Evolutionary conservation across 331 rosid genomes (phyloP).

Genomic region (Cydonia oblonga): DNA sequence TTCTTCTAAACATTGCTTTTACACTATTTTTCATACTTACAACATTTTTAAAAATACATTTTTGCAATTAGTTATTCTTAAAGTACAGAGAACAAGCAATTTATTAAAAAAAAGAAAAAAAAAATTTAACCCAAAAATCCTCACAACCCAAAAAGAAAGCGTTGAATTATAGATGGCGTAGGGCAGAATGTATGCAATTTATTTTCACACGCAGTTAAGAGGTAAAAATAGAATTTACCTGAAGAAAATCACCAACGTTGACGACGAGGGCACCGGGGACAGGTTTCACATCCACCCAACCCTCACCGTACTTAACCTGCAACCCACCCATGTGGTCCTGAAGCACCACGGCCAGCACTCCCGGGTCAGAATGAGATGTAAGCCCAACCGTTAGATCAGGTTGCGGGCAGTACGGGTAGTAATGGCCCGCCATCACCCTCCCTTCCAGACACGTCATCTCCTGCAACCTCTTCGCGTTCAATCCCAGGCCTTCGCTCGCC

Average conservation of each 20-base stretch:
- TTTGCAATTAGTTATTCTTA: too few relatives aligned
- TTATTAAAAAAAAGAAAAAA: too few relatives aligned
- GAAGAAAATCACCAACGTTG: slow-evolving; percentile 71
- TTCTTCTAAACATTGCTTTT: too few relatives aligned
- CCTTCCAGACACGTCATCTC: slow-evolving; percentile 45
- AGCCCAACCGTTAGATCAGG: slow-evolving; percentile 71
- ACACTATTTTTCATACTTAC: too few relatives aligned
- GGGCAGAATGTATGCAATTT: too few relatives aligned
- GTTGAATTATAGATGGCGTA: too few relatives aligned
- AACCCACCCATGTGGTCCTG: slow-evolving; percentile 72
- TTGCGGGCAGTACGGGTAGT: slow-evolving; percentile 73
- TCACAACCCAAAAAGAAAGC: too few relatives aligned
- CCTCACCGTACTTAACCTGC: slow-evolving; percentile 43
- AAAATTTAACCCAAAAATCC: too few relatives aligned
- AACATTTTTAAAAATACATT: too few relatives aligned
- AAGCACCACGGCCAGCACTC: slow-evolving; percentile 41
- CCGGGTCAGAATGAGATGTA: slow-evolving; percentile 63
- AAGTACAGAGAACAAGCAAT: too few relatives aligned
- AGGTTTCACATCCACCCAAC: slow-evolving; percentile 67
- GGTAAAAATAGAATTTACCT: slow-evolving; percentile 21
- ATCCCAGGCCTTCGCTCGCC: slow-evolving; percentile 69
- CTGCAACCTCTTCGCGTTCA: slow-evolving; percentile 31
- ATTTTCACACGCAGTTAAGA: not conserved
- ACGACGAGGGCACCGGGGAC: slow-evolving; percentile 56
- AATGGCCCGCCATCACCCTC: slow-evolving; percentile 49